These are phyloP conservation scores for Aspergillus avenaceus DNA, from an alignment of 495 filamentous ascomycete genomes.

Conservation along the genomic window DNA sequence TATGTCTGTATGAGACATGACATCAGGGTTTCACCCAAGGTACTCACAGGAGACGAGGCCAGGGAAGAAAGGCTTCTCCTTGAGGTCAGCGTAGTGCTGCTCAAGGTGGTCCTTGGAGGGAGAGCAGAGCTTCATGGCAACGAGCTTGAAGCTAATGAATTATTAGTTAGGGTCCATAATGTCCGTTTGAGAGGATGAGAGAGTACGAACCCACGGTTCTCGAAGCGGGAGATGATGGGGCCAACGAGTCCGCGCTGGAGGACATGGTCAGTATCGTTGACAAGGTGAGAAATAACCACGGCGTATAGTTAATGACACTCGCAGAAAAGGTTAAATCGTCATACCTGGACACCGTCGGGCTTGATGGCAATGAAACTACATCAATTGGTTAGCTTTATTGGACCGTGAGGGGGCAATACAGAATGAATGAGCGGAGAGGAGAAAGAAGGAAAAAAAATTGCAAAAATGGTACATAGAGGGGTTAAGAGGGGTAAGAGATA, in stretches of 20 bases:
- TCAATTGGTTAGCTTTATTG: conserved; percentile 45
- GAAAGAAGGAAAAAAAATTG: conserved; percentile 5
- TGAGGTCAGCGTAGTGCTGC: conserved; percentile 93
- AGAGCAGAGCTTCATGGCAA: conserved; percentile 87
- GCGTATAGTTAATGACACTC: neutral
- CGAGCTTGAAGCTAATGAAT: conserved; percentile 83
- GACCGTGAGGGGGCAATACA: conserved; percentile 20
- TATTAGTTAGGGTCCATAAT: conserved; percentile 12
- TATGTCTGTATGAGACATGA: neutral
- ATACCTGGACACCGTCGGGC: conserved; percentile 98
- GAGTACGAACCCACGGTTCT: conserved; percentile 73
- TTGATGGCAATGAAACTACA: conserved; percentile 97
- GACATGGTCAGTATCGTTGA: conserved; percentile 17
- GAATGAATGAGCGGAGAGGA: conserved; percentile 5
- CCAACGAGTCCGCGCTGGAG: conserved; percentile 89
- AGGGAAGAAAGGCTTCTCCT: conserved; percentile 92
- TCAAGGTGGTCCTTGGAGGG: conserved; percentile 92
- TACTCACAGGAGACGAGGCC: conserved; percentile 80
- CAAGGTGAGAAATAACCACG: conserved; percentile 14
- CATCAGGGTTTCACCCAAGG: neutral
- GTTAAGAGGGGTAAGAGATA: conserved; percentile 8
- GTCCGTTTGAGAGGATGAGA: neutral
- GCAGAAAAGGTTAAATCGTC: conserved; percentile 15
- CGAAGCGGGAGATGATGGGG: conserved; percentile 95
- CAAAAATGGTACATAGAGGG: conserved; percentile 18